Evolutionary conservation across 768 basidiomycete genomes (phyloP).

Genomic region (Lactifluus pinguis): DNA sequence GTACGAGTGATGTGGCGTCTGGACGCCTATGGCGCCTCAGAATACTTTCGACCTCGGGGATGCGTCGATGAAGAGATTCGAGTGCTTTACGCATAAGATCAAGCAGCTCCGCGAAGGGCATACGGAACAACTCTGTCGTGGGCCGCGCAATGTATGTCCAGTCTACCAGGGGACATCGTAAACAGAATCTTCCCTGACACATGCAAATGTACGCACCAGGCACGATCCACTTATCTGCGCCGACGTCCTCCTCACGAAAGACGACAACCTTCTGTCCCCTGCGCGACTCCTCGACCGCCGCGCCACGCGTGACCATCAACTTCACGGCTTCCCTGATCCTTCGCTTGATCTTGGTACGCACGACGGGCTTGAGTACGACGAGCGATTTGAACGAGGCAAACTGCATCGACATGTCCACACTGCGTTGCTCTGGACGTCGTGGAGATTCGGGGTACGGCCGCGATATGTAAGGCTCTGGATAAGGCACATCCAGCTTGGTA

Average conservation of each 20-base stretch:
- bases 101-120: conserved; percentile 5
- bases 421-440: not conserved
- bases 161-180: not conserved
- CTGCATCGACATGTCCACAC: conserved; percentile 6
- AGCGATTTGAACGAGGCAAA: not conserved
- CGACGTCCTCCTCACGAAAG: conserved; percentile 6
- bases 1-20: not conserved
- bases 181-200: not conserved
- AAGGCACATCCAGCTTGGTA: not conserved
- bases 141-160: conserved; percentile 11
- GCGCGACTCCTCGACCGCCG: not conserved
- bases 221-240: conserved; percentile 11
- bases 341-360: conserved; percentile 9
- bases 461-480: not conserved
- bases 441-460: conserved; percentile 4
- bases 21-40: not conserved
- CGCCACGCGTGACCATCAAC: conserved; percentile 12
- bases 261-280: not conserved
- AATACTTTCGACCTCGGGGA: not conserved
- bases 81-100: conserved; percentile 5
- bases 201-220: conserved; percentile 1
- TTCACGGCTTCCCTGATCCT: not conserved
- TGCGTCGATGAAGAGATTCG: not conserved
- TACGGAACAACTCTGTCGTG: not conserved
- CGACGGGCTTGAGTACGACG: not conserved